A percentile compares a stretch with the other conserved stretches of the same genome.
These are phyloP conservation scores for Salix brachista DNA, from an alignment of 345 rosid species.

Conservation along the genomic window DNA sequence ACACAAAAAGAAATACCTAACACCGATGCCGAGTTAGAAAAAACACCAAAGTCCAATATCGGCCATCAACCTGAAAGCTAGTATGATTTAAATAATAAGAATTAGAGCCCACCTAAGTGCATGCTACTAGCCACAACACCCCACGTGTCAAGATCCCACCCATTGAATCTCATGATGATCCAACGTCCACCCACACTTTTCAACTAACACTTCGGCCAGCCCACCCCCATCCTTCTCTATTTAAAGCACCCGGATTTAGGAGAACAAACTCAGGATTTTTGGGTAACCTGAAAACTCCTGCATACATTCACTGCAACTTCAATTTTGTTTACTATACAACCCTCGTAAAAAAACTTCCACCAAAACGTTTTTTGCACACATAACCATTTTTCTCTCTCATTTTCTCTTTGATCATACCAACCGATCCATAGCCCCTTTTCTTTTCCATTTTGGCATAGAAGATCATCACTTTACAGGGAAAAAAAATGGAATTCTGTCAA, in stretches of 20 bases:
- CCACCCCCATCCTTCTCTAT: constrained; percentile 22
- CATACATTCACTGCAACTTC: no score
- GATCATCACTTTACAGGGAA: not conserved
- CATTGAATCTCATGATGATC: constrained; percentile 7
- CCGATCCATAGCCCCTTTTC: not conserved
- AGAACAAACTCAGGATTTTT: constrained; percentile 18
- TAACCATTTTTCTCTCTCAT: no score
- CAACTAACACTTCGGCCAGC: constrained; percentile 43
- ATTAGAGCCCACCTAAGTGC: not conserved
- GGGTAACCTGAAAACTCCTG: constrained; percentile 22
- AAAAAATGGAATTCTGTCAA: constrained; percentile 4
- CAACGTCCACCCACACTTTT: constrained; percentile 24
- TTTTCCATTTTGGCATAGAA: not conserved
- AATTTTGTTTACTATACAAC: not conserved
- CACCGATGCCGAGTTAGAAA: no score
- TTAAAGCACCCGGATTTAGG: constrained; percentile 16
- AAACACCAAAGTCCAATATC: no score
- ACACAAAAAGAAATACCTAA: no score
- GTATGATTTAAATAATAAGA: not conserved
- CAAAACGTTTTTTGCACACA: not conserved
- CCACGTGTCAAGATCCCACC: constrained; percentile 19
- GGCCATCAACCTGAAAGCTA: no score
- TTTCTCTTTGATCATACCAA: not conserved
- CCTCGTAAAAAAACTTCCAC: no score
- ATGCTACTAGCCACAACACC: not conserved